Evolutionary conservation across 805 yeast species (phyloP), one percentile per base, ranked within the genome.

Genomic region (Millerozyma acaciae): DNA sequence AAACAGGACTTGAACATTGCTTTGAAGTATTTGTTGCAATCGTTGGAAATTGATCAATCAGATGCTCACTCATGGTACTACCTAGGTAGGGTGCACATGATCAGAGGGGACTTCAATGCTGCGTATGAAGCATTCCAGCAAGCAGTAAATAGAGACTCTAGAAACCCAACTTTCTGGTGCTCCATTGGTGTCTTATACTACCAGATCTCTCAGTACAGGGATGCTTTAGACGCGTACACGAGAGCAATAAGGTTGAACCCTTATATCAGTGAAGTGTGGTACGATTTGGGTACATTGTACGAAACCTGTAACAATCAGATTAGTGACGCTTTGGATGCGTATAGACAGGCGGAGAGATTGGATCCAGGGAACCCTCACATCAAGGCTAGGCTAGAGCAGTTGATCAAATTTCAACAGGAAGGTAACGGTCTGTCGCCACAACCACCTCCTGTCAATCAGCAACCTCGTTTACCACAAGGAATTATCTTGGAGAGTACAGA

Each of bases 91-190:
- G 95, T 94, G 43, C 95, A 90, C 66, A 90, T 93, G 97, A 82
- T 95, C 24, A 78, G 90, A 51, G 88, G 85, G 44, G 96, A 90
- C 58, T 93, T 88, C 65, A 83, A 93, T 39, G 88, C 93, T 31
- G 97, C 98, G 2, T 93, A 90, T 61, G 97, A 93, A 55, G 94
- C 97, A 0, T 93, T 90, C 75, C 98, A 93, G 65, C 97, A 89
- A 57, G 97, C 97, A 8, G 98, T 93, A 38, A 93, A 93, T 59
- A 76, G 96, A 43, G 97, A 93, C 60, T 83, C 95, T 23, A 76
- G 97, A 57, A 93, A 93, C 59, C 97, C 98, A 37, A 93, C 97
- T 1, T 93, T 93, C 68, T 93, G 98, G 98, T 84, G 94, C 48
- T 81, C 89, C 21, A 84, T 84, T 51, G 98, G 98, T 57, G 98